These are phyloP conservation scores for Phytopythium litorale DNA, from an alignment of 352 stramenopile genomes.

Conservation along the genomic window DNA sequence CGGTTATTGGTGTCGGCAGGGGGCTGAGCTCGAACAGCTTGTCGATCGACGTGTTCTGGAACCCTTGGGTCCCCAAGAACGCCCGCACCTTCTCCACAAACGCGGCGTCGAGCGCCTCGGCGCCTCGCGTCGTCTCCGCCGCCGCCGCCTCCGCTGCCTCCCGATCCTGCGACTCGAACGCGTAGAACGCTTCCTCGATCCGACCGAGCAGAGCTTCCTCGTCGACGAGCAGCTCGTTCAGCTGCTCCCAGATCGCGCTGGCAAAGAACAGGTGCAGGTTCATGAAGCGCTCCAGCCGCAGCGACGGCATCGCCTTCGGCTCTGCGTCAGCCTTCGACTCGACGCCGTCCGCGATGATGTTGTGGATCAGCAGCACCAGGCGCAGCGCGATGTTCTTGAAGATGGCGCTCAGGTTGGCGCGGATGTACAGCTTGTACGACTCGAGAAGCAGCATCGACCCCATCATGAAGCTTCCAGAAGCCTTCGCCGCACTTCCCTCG, in stretches of 20 bases:
- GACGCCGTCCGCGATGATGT: conserved; percentile 5
- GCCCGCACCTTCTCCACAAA: conserved; percentile 13
- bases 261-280: conserved; percentile 26
- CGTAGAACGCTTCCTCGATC: conserved; percentile 11
- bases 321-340: background rate
- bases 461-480: conserved; percentile 7
- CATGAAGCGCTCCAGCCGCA: conserved; percentile 16
- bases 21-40: conserved; percentile 9
- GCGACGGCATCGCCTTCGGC: background rate
- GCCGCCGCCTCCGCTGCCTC: background rate
- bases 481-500: background rate
- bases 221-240: conserved; percentile 26
- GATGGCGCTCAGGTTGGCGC: conserved; percentile 16
- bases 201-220: conserved; percentile 11
- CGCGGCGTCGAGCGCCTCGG: background rate
- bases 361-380: conserved; percentile 16
- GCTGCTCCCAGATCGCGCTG: conserved; percentile 17
- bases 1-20: background rate
- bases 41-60: conserved; percentile 19
- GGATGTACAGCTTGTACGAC: conserved; percentile 13
- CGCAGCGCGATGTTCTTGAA: conserved; percentile 25
- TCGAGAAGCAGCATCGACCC: conserved; percentile 19
- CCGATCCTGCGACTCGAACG: conserved; percentile 10
- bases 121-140: background rate
- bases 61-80: conserved; percentile 18